These are phyloP conservation scores for Vitis rupestris DNA, from an alignment of 164 flowering plant species.

Conservation along the genomic window DNA sequence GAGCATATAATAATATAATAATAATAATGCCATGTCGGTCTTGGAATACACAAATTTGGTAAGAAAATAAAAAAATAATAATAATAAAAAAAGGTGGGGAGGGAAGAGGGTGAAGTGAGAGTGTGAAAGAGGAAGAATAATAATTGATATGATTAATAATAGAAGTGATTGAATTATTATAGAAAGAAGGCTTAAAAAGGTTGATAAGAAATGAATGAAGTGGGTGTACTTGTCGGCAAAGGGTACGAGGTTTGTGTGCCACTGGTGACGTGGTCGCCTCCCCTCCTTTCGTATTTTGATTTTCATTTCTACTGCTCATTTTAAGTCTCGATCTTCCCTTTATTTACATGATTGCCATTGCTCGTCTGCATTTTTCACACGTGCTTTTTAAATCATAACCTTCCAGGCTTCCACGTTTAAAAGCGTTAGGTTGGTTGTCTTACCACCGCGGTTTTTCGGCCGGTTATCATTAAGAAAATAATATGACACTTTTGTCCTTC, in stretches of 20 bases:
- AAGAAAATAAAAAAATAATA: no score
- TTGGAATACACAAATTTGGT: no score
- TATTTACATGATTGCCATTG: constrained; percentile 9
- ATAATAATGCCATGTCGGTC: no score
- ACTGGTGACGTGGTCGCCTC: constrained; percentile 26
- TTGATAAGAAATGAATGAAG: background rate
- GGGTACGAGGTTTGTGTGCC: constrained; percentile 27
- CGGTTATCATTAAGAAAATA: no score
- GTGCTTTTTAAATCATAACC: background rate
- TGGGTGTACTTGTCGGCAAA: constrained; percentile 21
- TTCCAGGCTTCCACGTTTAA: no score
- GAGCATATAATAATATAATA: no score
- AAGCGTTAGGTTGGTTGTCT: no score
- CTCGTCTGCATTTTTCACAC: background rate
- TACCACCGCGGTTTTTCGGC: no score
- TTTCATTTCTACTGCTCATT: background rate
- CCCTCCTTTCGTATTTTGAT: constrained; percentile 19
- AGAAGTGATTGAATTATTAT: no score
- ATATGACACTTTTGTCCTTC: no score
- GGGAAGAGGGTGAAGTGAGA: background rate
- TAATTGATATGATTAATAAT: no score
- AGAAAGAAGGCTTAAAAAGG: background rate
- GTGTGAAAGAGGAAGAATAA: no score
- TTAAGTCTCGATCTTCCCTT: background rate
- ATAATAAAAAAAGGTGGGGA: background rate